phyloP scores from a whole-genome alignment of 352 stramenopile genomes.

The Hyaloperonospora brassicae region DNA sequence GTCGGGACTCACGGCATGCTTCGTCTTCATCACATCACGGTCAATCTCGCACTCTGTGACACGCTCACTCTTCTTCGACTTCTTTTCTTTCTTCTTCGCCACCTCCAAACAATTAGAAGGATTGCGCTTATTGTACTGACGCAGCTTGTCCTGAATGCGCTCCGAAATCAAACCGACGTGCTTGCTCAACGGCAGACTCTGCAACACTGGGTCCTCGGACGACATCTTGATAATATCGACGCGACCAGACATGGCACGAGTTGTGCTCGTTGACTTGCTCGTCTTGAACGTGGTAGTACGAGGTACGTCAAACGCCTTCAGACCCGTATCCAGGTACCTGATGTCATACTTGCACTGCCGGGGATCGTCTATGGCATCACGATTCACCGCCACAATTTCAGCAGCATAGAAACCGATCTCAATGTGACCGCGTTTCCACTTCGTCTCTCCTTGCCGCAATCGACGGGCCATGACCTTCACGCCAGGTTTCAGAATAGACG shows the following conservation, averaged over 20 bases:
- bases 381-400: constrained; percentile 53
- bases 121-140: constrained; percentile 73
- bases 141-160: constrained; percentile 74
- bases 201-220: constrained; percentile 81
- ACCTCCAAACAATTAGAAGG: constrained; percentile 59
- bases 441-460: constrained; percentile 66
- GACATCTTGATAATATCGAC: constrained; percentile 72
- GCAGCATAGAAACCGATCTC: constrained; percentile 64
- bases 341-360: constrained; percentile 79
- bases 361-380: constrained; percentile 59
- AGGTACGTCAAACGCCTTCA: constrained; percentile 72
- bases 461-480: constrained; percentile 60
- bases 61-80: constrained; percentile 62
- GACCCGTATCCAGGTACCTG: constrained; percentile 77
- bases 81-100: constrained; percentile 60
- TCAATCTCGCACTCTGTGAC: constrained; percentile 40
- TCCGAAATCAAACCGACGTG: constrained; percentile 85
- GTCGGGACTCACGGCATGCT: constrained; percentile 65
- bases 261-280: constrained; percentile 52
- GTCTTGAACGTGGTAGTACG: constrained; percentile 74
- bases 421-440: constrained; percentile 85
- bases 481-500: constrained; percentile 41
- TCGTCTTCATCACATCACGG: constrained; percentile 65
- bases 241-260: constrained; percentile 66
- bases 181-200: constrained; percentile 73